phyloP scores from a whole-genome alignment of 2,329 filamentous ascomycete genomes.

The Sclerotinia subarctica region DNA sequence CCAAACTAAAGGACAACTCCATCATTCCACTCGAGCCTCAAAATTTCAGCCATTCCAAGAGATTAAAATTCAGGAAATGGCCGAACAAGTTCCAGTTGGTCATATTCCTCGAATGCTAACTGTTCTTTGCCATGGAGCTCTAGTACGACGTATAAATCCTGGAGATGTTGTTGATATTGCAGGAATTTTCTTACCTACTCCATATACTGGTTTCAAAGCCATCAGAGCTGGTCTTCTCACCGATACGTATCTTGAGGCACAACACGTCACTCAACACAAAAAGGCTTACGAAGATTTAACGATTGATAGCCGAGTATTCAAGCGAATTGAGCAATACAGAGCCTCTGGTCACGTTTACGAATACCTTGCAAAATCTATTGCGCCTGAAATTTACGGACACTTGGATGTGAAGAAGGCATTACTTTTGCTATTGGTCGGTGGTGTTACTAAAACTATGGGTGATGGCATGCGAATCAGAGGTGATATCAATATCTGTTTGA shows the following conservation, averaged over 20 bases:
- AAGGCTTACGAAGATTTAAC: constrained; percentile 94
- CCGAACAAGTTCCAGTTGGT: constrained; percentile 97
- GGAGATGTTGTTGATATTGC: constrained; percentile 93
- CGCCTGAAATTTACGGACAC: constrained; percentile 95
- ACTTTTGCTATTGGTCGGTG: constrained; percentile 89
- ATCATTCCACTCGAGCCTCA: constrained; percentile 90
- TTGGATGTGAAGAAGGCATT: constrained; percentile 97
- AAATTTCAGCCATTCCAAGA: constrained; percentile 98
- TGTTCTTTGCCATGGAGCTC: constrained; percentile 80
- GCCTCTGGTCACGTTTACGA: constrained; percentile 92
- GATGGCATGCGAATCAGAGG: constrained; percentile 99
- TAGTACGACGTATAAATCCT: constrained; percentile 84
- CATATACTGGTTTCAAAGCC: constrained; percentile 98
- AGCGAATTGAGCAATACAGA: constrained; percentile 80
- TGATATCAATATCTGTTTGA: constrained; percentile 97
- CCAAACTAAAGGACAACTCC: constrained; percentile 88
- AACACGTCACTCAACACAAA: constrained; percentile 93
- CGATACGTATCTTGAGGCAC: constrained; percentile 94
- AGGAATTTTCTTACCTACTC: constrained; percentile 93
- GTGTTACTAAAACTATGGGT: constrained; percentile 93
- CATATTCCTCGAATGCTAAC: constrained; percentile 93
- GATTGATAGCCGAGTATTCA: constrained; percentile 74
- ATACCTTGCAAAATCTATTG: constrained; percentile 91
- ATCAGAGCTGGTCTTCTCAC: constrained; percentile 95
- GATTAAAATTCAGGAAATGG: constrained; percentile 97